phyloP scores from a whole-genome alignment of 2,329 filamentous ascomycete species.

The Niveomyces coronatus region DNA sequence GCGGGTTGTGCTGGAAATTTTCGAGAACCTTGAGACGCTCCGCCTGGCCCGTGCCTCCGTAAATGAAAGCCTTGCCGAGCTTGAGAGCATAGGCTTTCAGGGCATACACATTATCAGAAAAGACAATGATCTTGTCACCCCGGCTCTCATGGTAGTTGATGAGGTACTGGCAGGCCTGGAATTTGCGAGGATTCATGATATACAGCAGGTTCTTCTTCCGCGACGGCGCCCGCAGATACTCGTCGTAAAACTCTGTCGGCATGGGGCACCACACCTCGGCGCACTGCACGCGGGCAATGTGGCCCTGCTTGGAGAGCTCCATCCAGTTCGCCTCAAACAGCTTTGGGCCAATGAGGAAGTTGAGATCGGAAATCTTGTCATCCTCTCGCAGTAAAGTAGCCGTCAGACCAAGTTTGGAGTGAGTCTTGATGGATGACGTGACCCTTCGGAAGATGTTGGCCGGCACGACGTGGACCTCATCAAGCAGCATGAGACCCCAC shows the following conservation, averaged over 20 bases:
- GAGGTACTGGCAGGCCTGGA: conserved; percentile 94
- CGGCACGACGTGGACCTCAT: conserved; percentile 96
- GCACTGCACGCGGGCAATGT: conserved; percentile 94
- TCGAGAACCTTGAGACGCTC: conserved; percentile 83
- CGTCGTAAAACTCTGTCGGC: conserved; percentile 95
- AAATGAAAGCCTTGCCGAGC: conserved; percentile 81
- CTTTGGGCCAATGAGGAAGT: conserved; percentile 95
- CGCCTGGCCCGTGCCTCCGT: conserved; percentile 73
- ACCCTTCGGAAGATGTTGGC: conserved; percentile 94
- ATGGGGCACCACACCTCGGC: conserved; percentile 99
- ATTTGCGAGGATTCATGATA: conserved; percentile 96
- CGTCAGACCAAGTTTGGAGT: conserved; percentile 89
- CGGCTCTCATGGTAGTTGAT: conserved; percentile 94
- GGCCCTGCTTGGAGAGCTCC: conserved; percentile 91
- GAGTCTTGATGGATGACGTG: conserved; percentile 84
- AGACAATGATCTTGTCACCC: conserved; percentile 96
- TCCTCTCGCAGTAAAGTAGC: conserved; percentile 92
- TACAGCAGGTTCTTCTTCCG: conserved; percentile 52
- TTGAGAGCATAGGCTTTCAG: conserved; percentile 77
- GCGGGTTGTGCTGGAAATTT: conserved; percentile 88
- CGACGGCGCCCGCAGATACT: conserved; percentile 66
- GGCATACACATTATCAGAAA: conserved; percentile 94
- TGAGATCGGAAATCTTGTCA: conserved; percentile 95
- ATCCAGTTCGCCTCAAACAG: conserved; percentile 99
- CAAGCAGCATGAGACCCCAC: conserved; percentile 95